These are phyloP conservation scores for Pascua guehoae DNA, from an alignment of 1,284 basidiomycete species.

Conservation along the genomic window DNA sequence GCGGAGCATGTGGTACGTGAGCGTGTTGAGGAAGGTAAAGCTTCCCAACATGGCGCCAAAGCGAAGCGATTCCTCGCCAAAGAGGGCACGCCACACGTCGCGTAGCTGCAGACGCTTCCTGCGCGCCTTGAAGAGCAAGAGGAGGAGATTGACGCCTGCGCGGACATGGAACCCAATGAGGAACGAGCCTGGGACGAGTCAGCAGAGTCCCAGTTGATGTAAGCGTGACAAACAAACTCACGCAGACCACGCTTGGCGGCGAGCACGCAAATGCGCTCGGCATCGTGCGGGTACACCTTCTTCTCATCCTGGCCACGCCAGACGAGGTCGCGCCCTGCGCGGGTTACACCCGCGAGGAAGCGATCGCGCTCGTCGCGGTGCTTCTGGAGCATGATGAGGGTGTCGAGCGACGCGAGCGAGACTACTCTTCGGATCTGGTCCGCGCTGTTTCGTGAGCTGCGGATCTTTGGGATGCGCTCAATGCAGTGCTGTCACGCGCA, in stretches of 20 bases:
- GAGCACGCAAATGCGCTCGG: conserved; percentile 69
- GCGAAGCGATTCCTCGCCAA: conserved; percentile 72
- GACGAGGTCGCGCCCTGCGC: conserved; percentile 54
- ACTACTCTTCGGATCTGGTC: conserved; percentile 48
- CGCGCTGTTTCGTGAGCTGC: conserved; percentile 26
- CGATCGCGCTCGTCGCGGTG: conserved; percentile 33
- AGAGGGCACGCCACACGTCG: conserved; percentile 68
- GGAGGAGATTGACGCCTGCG: conserved; percentile 71
- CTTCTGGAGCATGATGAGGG: conserved; percentile 34
- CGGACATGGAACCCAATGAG: conserved; percentile 72
- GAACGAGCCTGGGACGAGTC: conserved; percentile 62
- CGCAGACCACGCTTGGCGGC: conserved; percentile 69
- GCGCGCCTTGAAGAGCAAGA: conserved; percentile 63
- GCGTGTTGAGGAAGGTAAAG: conserved; percentile 76
- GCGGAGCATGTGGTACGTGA: conserved; percentile 75
- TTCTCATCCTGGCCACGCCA: conserved; percentile 80
- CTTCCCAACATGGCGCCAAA: conserved; percentile 77
- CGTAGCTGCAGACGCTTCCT: conserved; percentile 56
- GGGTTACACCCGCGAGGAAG: conserved; percentile 30
- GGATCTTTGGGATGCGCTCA: too few species aligned
- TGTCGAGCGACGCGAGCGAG: conserved; percentile 48
- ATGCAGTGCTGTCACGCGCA: too few species aligned
- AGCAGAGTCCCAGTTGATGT: conserved; percentile 1
- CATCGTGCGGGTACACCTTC: conserved; percentile 62
- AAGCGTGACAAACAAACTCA: conserved; percentile 53